phyloP scores from a whole-genome alignment of 2,329 filamentous ascomycete genomes.

The Colletotrichum sp. region DNA sequence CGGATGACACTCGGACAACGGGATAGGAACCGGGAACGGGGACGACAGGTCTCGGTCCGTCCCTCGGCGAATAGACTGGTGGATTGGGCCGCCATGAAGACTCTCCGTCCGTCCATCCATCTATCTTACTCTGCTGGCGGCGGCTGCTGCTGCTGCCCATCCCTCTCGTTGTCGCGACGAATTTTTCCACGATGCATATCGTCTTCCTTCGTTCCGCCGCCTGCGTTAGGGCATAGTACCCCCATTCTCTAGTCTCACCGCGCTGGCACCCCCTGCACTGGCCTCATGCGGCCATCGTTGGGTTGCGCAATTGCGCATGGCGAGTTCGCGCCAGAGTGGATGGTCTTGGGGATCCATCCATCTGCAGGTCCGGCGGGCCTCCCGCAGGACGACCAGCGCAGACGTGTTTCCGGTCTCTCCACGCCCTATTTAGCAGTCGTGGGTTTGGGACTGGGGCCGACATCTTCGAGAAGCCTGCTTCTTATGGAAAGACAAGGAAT shows the following conservation, averaged over 20 bases:
- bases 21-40: neutral
- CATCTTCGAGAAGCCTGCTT: slow-evolving; percentile 15
- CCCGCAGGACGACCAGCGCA: slow-evolving; percentile 11
- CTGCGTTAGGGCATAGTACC: slow-evolving; percentile 9
- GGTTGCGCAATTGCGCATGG: slow-evolving; percentile 10
- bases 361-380: slow-evolving; percentile 19
- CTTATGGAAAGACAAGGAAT: neutral
- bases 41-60: neutral
- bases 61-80: neutral
- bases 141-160: neutral
- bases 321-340: neutral
- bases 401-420: neutral
- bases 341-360: neutral
- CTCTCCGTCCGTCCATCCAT: neutral
- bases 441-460: neutral
- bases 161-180: neutral
- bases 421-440: neutral
- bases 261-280: neutral
- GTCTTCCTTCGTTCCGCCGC: neutral
- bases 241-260: neutral
- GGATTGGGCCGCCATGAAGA: neutral
- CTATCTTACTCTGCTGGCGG: neutral
- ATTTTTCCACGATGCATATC: neutral
- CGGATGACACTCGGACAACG: neutral
- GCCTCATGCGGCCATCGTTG: slow-evolving; percentile 8